Evolutionary conservation across 2,329 filamentous ascomycete species (phyloP), one percentile per base, ranked within the genome.

Genomic region (Neonectria sp.): DNA sequence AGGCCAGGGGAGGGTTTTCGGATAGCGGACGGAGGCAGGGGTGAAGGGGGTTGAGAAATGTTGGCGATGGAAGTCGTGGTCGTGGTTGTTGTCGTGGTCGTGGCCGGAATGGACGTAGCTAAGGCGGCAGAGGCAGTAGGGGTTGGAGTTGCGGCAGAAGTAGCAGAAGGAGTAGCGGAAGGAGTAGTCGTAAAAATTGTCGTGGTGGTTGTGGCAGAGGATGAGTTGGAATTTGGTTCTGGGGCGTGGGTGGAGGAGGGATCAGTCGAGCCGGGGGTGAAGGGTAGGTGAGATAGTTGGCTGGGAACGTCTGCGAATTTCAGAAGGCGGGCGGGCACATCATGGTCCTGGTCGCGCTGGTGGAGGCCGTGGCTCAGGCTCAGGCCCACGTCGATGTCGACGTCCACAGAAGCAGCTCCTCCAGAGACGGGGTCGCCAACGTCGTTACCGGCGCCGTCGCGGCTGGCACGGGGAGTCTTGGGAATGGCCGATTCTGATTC

Each of bases 1-100:
- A 92, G 82, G 45, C 90, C 90, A 46, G 90, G 90, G 12, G 89
- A 91, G 2, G 90, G 88, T 77, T 89, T 91, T 74, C 89, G 88
- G 56, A 79, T 58, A 59, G 78, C 74, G 21, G 80, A 73, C 51
- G 74, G n/a, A 68, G 76, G 57, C 56, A 70, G 58, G 69, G 76
- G 71, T 73, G 76, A 68, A 51, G 72, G 60, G 55, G 70, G 71
- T 65, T 70, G 73, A 48, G 68, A 59, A 58, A 68, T 65, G 66
- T 71, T 76, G 63, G 73, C 71, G 65, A 68, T 67, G 63, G 74
- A 66, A 61, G 71, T 71, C 45, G 75, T 64, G 65, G 37, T 40
- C 45, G 75, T 64, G 65, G 71, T 71, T 43, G 75, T 63, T 64
- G 35, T 37, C 45, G 75, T 63, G 65, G 67, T 61, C 49, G 68